Conservation (phyloP, 1,139 yeast species). For the Sugiyamaella novakii region DNA sequence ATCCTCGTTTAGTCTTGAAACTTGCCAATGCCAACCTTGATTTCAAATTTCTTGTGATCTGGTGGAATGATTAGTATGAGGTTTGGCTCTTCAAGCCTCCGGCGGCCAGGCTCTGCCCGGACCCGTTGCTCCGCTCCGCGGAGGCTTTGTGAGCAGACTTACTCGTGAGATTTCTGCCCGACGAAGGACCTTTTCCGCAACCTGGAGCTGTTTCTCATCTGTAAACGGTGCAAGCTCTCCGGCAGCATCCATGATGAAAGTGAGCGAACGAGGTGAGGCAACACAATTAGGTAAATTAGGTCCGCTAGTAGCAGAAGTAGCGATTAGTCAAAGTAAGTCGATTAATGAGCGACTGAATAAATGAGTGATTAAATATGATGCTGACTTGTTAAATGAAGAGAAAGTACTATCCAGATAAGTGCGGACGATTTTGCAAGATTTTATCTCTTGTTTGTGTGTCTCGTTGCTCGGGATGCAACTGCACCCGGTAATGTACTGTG, state of each 20-base stretch:
- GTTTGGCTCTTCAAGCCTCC: not conserved
- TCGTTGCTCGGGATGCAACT: no score
- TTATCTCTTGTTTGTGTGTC: no score
- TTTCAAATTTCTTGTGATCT: slow-evolving; percentile 45
- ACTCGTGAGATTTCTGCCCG: slow-evolving; percentile 46
- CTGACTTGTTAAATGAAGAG: no score
- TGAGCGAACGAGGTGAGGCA: no score
- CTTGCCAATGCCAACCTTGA: slow-evolving; percentile 47
- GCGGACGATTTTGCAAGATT: no score
- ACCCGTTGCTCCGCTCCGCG: not conserved
- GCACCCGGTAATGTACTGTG: no score
- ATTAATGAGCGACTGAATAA: no score
- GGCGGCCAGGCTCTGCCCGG: slow-evolving; percentile 1
- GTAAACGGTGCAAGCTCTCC: slow-evolving; percentile 13
- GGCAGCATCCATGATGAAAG: not conserved
- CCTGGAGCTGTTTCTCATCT: slow-evolving; percentile 32
- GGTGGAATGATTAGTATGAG: not conserved
- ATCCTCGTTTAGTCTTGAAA: slow-evolving; percentile 46
- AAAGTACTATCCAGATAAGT: no score
- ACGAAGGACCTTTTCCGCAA: slow-evolving; percentile 43
- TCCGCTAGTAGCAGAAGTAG: no score
- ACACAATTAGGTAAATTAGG: no score
- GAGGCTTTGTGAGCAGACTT: slow-evolving; percentile 20
- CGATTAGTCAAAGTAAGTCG: no score
- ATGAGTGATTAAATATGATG: no score